These are phyloP conservation scores for Termitomyces titanicus DNA, from an alignment of 768 basidiomycete genomes.

Conservation along the genomic window DNA sequence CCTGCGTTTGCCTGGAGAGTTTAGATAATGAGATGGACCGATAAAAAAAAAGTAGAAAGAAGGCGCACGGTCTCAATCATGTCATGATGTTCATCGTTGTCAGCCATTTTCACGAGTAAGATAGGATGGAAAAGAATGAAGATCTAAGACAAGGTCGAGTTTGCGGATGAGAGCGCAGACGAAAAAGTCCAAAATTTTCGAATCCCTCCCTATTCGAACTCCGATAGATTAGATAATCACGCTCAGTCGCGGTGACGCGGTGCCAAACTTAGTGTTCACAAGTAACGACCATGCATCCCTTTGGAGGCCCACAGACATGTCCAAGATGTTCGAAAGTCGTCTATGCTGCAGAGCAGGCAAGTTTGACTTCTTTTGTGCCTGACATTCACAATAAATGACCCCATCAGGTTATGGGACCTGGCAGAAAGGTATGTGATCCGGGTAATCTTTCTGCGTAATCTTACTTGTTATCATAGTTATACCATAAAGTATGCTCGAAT, in stretches of 20 bases:
- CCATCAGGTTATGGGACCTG: slow-evolving; percentile 76
- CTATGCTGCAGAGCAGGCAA: slow-evolving; percentile 86
- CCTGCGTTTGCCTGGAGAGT: slow-evolving; percentile 57
- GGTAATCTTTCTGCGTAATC: slow-evolving; percentile 2
- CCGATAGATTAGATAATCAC: slow-evolving; percentile 21
- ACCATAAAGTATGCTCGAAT: slow-evolving; percentile 59
- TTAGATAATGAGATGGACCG: neutral
- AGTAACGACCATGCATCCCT: slow-evolving; percentile 55
- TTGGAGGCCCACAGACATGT: slow-evolving; percentile 68
- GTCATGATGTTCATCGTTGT: slow-evolving; percentile 87
- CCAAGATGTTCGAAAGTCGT: slow-evolving; percentile 74
- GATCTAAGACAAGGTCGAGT: slow-evolving; percentile 17
- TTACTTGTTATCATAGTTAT: slow-evolving; percentile 44
- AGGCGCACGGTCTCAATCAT: slow-evolving; percentile 72
- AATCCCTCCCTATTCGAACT: slow-evolving; percentile 12
- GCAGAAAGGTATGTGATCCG: slow-evolving; percentile 63
- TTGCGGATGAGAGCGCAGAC: slow-evolving; percentile 17
- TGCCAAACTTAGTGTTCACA: neutral
- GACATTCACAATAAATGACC: slow-evolving; percentile 7
- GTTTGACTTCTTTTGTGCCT: slow-evolving; percentile 11
- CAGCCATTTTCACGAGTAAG: slow-evolving; percentile 59
- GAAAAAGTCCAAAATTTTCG: slow-evolving; percentile 20
- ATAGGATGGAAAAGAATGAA: slow-evolving; percentile 23
- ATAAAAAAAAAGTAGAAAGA: slow-evolving; percentile 8
- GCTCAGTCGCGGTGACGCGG: neutral